Conservation (phyloP, 202 grass and related monocot genomes). For the Panicum virgatum region DNA sequence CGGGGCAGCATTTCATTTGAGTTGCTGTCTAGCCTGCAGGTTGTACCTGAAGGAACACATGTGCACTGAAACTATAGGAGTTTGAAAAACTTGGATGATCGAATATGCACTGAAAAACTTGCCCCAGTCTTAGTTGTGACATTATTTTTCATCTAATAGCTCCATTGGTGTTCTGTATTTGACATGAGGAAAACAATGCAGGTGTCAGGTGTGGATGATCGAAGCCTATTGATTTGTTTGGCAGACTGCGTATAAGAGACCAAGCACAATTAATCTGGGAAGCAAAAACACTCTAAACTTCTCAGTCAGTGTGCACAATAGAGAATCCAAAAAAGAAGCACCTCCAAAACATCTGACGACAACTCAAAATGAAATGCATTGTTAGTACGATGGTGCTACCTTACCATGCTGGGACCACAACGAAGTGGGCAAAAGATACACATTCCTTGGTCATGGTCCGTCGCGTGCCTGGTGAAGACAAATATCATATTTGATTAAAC, state of each 20-base stretch:
- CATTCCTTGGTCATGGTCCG: constrained; percentile 25
- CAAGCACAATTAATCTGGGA: not conserved
- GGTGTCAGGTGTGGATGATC: not conserved
- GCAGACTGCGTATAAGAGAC: not conserved
- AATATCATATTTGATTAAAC: constrained; percentile 26
- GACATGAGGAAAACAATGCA: constrained; percentile 4
- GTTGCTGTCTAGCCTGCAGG: constrained; percentile 31
- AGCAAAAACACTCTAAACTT: not conserved
- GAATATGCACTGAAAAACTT: not conserved
- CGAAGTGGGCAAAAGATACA: constrained; percentile 19
- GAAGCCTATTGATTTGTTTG: constrained; percentile 3
- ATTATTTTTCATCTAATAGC: not conserved
- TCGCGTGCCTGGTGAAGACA: constrained; percentile 29
- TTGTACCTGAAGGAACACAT: constrained; percentile 5
- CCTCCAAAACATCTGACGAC: constrained; percentile 21
- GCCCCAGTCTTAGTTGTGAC: not conserved
- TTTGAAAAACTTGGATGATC: not conserved
- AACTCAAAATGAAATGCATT: constrained; percentile 13
- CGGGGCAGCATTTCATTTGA: constrained; percentile 36
- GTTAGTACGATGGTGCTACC: not conserved
- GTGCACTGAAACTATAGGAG: not conserved
- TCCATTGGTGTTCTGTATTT: not conserved
- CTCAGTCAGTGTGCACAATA: not conserved
- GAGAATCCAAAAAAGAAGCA: not conserved
- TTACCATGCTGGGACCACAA: constrained; percentile 22